phyloP scores from a whole-genome alignment of 2,329 filamentous ascomycete species.

The Pseudogymnoascus sp. region DNA sequence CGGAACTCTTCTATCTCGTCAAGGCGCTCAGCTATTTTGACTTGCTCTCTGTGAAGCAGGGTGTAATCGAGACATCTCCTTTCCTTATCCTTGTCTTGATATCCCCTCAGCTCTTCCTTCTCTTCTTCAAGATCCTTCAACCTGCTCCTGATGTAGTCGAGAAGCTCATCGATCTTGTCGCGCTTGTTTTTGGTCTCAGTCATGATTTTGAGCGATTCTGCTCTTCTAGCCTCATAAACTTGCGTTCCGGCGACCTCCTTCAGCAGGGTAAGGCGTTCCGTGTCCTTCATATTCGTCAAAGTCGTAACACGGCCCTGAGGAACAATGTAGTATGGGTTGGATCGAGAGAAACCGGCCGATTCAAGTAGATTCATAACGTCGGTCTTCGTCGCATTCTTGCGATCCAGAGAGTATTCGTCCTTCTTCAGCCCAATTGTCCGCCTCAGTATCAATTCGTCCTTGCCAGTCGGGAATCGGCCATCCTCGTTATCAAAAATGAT shows the following conservation, averaged over 20 bases:
- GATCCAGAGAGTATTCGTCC: slow-evolving; percentile 95
- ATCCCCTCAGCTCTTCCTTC: slow-evolving; percentile 89
- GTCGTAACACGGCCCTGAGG: slow-evolving; percentile 94
- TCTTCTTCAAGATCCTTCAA: slow-evolving; percentile 89
- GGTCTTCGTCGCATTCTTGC: slow-evolving; percentile 89
- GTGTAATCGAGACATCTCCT: slow-evolving; percentile 89
- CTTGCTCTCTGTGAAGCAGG: slow-evolving; percentile 84
- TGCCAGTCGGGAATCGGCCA: slow-evolving; percentile 88
- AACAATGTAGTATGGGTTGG: slow-evolving; percentile 98
- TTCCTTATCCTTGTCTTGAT: slow-evolving; percentile 91
- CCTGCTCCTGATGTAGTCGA: slow-evolving; percentile 87
- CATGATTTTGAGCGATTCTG: slow-evolving; percentile 95
- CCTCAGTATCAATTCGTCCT: slow-evolving; percentile 81
- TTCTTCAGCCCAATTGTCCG: slow-evolving; percentile 97
- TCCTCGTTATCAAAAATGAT: slow-evolving; percentile 98
- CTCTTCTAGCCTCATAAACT: slow-evolving; percentile 86
- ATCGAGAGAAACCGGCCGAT: slow-evolving; percentile 91
- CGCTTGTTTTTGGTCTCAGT: slow-evolving; percentile 92
- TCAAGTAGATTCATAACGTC: slow-evolving; percentile 95
- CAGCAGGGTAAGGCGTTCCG: slow-evolving; percentile 77
- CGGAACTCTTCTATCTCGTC: slow-evolving; percentile 77
- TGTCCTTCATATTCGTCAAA: slow-evolving; percentile 98
- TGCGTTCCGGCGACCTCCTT: slow-evolving; percentile 99
- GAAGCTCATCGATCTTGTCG: slow-evolving; percentile 85
- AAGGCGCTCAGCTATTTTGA: slow-evolving; percentile 68